Base-by-base conservation (phyloP, 805 yeast species). In the Nakazawaea holstii region DNA sequence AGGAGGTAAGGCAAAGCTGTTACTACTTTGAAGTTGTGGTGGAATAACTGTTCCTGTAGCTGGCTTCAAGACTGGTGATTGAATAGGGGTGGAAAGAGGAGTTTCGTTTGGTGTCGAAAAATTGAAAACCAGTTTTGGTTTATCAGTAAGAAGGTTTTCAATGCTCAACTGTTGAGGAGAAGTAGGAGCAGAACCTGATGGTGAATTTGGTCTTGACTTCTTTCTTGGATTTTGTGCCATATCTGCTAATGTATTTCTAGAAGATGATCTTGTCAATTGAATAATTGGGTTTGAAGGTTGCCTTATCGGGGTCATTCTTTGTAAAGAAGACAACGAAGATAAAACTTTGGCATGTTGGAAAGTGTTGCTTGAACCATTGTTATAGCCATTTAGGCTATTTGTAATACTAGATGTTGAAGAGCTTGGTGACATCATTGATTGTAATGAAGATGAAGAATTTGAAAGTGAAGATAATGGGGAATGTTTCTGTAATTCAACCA, bases 291-390 rank as follows among this genome's bases (percentile, higher is more conserved):
- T 33, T 47, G 63, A 55, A 24, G 58, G 50, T 51, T 56, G 47
- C 35, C 70, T 60, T 27, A 79, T 57, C 7, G 84, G 86, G 0
- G 85, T 81, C 83, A 81, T 77, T 57, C 82, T 69, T 58, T 81
- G 86, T 46, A 82, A 60, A 3, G 85, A 73, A 0, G 78, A 67
- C 20, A 75, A 54, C 1, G 74, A 70, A 27, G 54, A 37, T 17
- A 57, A 49, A 32, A 55, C 5, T 14, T 59, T 58, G 2, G 57
- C 49, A 39, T 49, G 53, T 41, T 48, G 52, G 3, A 50, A 35
- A n/a, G 49, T 26, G 20, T 45, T 44, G 13, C 28, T 37, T 32
- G 29, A n/a, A 36, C 49, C 38, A 40, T 35, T 43, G 35, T 41
- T 46, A 58, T 58, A 2, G 60, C 53, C n/a, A 59, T 49, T 39